phyloP scores from a whole-genome alignment of 495 filamentous ascomycete species.

The Durotheca rogersii region DNA sequence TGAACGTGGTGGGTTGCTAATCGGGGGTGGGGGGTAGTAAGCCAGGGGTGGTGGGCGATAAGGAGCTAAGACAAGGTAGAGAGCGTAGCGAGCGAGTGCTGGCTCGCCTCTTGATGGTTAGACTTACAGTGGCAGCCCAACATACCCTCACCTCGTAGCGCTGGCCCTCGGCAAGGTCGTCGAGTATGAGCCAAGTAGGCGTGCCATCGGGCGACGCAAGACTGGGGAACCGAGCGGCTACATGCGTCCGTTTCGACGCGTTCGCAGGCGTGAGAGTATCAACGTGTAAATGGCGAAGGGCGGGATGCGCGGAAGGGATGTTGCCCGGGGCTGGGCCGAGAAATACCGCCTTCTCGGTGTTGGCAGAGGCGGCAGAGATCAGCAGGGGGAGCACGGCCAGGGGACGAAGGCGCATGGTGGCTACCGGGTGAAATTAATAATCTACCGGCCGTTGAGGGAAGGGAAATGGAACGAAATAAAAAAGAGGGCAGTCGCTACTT shows the following conservation, averaged over 20 bases:
- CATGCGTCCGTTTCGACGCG: conserved; percentile 56
- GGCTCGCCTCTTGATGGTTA: conserved; percentile 6
- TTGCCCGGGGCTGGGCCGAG: conserved; percentile 59
- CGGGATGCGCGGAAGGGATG: conserved; percentile 57
- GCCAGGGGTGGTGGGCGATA: background rate
- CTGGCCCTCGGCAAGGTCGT: conserved; percentile 66
- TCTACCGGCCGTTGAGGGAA: too few species aligned
- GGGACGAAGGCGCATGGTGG: conserved; percentile 16
- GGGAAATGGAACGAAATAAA: too few species aligned
- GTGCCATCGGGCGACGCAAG: conserved; percentile 54
- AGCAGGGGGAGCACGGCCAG: conserved; percentile 8
- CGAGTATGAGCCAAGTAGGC: conserved; percentile 81
- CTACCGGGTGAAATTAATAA: background rate
- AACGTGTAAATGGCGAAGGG: conserved; percentile 65
- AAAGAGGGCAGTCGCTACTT: too few species aligned
- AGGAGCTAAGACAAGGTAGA: too few species aligned
- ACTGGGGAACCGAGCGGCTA: conserved; percentile 68
- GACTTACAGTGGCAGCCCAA: conserved; percentile 86
- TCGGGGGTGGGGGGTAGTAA: conserved; percentile 15
- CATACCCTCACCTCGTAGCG: conserved; percentile 92
- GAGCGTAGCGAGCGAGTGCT: too few species aligned
- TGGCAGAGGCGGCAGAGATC: conserved; percentile 49
- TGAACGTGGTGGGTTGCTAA: conserved; percentile 88
- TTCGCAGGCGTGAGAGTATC: conserved; percentile 59
- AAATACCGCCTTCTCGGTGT: conserved; percentile 93